Evolutionary conservation across 2,329 filamentous ascomycete species (phyloP), one percentile per base, ranked within the genome.

Genomic region (Alternaria brassicicola): DNA sequence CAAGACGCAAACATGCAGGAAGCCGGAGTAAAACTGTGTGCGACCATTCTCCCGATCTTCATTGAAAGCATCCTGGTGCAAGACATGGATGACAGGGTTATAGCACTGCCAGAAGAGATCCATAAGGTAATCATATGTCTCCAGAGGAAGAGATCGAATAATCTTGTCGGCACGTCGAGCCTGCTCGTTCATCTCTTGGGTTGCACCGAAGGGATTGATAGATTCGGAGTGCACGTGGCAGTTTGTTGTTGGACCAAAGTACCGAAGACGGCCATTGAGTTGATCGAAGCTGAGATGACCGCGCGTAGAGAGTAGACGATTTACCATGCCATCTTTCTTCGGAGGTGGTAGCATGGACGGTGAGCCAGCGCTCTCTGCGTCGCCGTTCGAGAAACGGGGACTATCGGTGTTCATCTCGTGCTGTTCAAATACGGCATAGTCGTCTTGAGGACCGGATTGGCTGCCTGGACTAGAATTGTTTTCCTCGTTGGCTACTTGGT

Each of bases 181-280:
- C 56, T 83, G 82, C 52, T 84, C 82, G 0, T 79, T 74, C 4
- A 78, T 75, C 54, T 82, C 80, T 13, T 75, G 72, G 1, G 71
- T 72, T 43, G 77, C 70, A 13, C 79, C 76, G 19, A 75, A 69
- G 0, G 68, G 57, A n/a, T 74, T 73, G 2, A 74, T 66, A 1
- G 77, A 68, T 28, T 74, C 72, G 4, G 81, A 81, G 59, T 84
- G 81, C 2, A 85, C 81, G 52, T 85, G 83, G 55, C 79, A 81
- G 68, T 84, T 85, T 47, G 82, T 83, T 3, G 83, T 84, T 1
- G 82, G 82, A 1, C 83, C 83, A 55, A 84, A 85, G 72, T 83
- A 85, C 23, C 82, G 78, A 6, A 83, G 67, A n/a, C 80, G 75
- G 4, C 82, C 82, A 19, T 79, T 82, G 2, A 83, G 71, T 59